Base-by-base conservation (phyloP, 805 yeast genomes). In the Saccharomycopsis javanensis region DNA sequence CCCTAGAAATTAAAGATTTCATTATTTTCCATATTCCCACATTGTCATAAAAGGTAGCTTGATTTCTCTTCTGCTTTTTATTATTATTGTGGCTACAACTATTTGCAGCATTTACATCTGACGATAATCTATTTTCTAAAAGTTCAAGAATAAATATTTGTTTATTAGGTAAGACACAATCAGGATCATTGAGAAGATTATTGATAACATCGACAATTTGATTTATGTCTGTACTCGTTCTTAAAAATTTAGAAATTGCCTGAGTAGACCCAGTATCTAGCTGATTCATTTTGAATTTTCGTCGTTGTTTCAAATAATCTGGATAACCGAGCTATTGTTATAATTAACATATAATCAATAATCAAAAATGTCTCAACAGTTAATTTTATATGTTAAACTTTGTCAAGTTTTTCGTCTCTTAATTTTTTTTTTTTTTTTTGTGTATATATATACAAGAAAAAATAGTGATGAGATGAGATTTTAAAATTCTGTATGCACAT, bases 171-270 rank as follows among this genome's bases (percentile, higher is more conserved):
- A 59, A 45, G 5, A 51, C 50, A 10, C 54, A 54, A 27, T 48
- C 31, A 8, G 45, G 4, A 31, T 56, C 53, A 27, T 46, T 18
- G 16, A 59, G 55, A n/a, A 59, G 38, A 31, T 7, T 10, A 20
- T 28, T 25, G 4, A 54, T 53, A 4, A 56, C 15, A 5, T 53
- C 20, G 25, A 51, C 7, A 4, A 56, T 42, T 13, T 50, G 30
- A 16, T 5, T 15, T 6, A 48, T n/a, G 15, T 55, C 59, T 28
- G 30, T 50, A 30, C 51, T 51, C 3, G 59, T 56, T 51, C 61
- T 56, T n/a, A 59, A 46, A 15, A 52, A 56, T 30, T 56, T 56
- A 11, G 61, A 53, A 6, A 59, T 56, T 5, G 50, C 50, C 28
- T 59, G 59, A 13, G 57, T 52, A 5, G 58, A 55, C 2, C 25